Evolutionary conservation across 768 basidiomycete species (phyloP), one percentile per base, ranked within the genome.

Genomic region (Pleurotus citrinopileatus): DNA sequence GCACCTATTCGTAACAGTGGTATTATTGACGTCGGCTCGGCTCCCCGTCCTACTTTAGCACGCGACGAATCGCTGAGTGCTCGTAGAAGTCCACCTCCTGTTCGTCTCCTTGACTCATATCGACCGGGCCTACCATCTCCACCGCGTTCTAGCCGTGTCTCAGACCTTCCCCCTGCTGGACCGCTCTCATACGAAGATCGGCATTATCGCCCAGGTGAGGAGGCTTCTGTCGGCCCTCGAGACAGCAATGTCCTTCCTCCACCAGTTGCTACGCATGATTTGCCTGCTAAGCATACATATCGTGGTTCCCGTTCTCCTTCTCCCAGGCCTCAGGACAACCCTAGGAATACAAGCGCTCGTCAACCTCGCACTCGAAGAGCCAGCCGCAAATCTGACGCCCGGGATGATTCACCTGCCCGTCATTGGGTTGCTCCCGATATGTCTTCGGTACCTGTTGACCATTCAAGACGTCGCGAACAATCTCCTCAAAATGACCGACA

Each of bases 111-210:
- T 56, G 54, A 47, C 34, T 40, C 52, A 9, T 43, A 53, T 42
- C 52, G 52, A n/a, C 52, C 52, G 19, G 55, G 56, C 17, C 28
- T 53, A 57, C 61, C 61, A 55, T 38, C 54, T 38, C 60, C 52
- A 55, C 32, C 60, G 20, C 44, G 40, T 26, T 29, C 56, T 29
- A 46, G 55, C 10, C 51, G 59, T 45, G 57, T 50, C 53, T 66
- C 53, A 36, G 52, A 52, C 27, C 26, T 56, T 56, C 60, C 60
- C 29, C 52, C 61, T 29, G 64, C 66, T 46, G 65, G 61, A 43
- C 60, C 54, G 19, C 73, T 86, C 53, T 76, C 81, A 15, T 82
- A 78, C 53, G 71, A 78, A 54, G 86, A 87, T 64, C 79, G 86
- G 25, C 83, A 86, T 64, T 87, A 88, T 65, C 80, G 84, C 44